Evolutionary conservation across 306 rosid genomes (phyloP).

Genomic region (Medicago truncatula): DNA sequence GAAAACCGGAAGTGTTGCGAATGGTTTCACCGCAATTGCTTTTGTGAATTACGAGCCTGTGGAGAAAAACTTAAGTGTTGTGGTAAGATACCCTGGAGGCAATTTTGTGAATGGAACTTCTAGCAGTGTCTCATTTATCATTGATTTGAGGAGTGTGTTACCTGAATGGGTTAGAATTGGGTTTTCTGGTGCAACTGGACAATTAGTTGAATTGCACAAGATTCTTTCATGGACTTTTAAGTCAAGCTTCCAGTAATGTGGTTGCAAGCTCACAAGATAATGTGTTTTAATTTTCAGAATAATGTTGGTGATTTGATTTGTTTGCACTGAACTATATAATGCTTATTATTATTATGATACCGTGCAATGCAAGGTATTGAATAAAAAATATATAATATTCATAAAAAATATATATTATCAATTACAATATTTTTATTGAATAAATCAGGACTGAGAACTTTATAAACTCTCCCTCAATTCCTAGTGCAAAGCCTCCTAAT

Average conservation of each 20-base stretch:
- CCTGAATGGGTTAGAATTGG: conserved; percentile 63
- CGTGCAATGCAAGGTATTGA: no score
- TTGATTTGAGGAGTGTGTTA: conserved; percentile 50
- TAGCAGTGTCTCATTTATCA: conserved; percentile 13
- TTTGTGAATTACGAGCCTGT: conserved; percentile 46
- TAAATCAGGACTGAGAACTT: no score
- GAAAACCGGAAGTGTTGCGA: background rate
- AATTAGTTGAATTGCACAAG: conserved; percentile 31
- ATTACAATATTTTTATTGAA: no score
- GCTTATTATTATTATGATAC: no score
- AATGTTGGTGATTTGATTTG: background rate
- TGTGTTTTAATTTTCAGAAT: conserved; percentile 3
- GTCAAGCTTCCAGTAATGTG: conserved; percentile 24
- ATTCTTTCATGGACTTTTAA: conserved; percentile 47
- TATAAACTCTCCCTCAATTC: no score
- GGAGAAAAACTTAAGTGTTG: conserved; percentile 18
- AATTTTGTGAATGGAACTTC: background rate
- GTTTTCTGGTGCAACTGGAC: conserved; percentile 49
- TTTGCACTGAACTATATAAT: no score
- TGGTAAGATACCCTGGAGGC: conserved; percentile 19
- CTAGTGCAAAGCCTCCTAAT: no score
- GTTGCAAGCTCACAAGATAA: background rate
- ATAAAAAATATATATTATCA: no score
- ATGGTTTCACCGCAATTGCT: conserved; percentile 23
- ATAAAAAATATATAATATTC: no score